A percentile compares a stretch with the other conserved stretches of the same genome.
These are phyloP conservation scores for Hypomyces rosellus DNA, from an alignment of 2,329 filamentous ascomycete species.

Conservation along the genomic window DNA sequence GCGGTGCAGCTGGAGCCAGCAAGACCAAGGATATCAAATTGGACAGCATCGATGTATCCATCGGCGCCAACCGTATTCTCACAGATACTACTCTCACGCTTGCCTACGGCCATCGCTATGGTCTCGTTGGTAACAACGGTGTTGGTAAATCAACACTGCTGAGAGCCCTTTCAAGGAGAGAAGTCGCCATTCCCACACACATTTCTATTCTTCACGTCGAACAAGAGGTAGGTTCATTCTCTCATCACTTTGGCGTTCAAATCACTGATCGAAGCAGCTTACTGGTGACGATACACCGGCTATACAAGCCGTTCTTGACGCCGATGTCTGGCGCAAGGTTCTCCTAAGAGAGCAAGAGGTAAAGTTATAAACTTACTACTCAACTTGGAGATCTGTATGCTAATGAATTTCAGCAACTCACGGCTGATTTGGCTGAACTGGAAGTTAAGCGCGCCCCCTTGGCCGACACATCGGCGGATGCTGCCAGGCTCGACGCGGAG, in stretches of 20 bases:
- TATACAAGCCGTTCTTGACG: conserved; percentile 89
- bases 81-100: conserved; percentile 86
- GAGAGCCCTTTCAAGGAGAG: conserved; percentile 83
- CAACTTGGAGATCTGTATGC: neutral
- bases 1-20: conserved; percentile 53
- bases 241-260: neutral
- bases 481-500: conserved; percentile 75
- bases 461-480: conserved; percentile 89
- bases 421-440: conserved; percentile 64
- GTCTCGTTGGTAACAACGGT: conserved; percentile 98
- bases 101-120: conserved; percentile 88
- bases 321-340: conserved; percentile 97
- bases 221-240: conserved; percentile 67
- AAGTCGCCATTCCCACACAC: conserved; percentile 89
- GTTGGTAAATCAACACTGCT: conserved; percentile 96
- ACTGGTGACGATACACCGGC: conserved; percentile 92
- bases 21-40: conserved; percentile 99
- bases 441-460: conserved; percentile 71
- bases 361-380: conserved; percentile 27
- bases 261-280: conserved; percentile 51
- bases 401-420: conserved; percentile 56
- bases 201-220: conserved; percentile 99
- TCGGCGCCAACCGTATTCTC: conserved; percentile 81
- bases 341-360: conserved; percentile 82
- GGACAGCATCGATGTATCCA: conserved; percentile 91